A percentile compares a stretch with the other conserved stretches of the same genome.
Conservation (phyloP, 495 filamentous ascomycete genomes). For the Penicillium ochrochloron region DNA sequence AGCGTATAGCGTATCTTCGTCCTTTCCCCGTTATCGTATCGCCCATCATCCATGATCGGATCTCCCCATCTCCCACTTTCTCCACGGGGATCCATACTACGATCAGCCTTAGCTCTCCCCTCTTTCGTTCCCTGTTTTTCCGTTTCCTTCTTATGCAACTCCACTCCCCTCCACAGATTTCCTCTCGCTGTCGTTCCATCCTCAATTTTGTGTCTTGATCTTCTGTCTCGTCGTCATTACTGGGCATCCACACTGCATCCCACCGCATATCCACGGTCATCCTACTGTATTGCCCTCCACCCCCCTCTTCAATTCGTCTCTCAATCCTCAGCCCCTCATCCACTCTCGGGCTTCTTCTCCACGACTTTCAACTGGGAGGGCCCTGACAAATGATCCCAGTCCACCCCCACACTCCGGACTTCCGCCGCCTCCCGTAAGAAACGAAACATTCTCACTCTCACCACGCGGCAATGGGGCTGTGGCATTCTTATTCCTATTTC, state of each 20-base stretch:
- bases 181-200: background rate
- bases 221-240: background rate
- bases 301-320: background rate
- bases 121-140: conserved; percentile 32
- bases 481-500: conserved; percentile 12
- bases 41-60: conserved; percentile 19
- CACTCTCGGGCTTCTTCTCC: background rate
- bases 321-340: background rate
- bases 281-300: too few species aligned
- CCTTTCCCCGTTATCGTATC: conserved; percentile 22
- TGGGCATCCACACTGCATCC: conserved; percentile 2
- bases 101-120: conserved; percentile 35
- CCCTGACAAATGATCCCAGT: conserved; percentile 39
- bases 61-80: conserved; percentile 18
- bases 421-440: conserved; percentile 39
- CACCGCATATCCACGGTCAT: background rate
- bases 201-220: conserved; percentile 17
- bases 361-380: conserved; percentile 5
- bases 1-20: background rate
- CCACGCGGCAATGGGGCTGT: conserved; percentile 13
- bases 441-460: background rate
- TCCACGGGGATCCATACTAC: conserved; percentile 33
- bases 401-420: conserved; percentile 29
- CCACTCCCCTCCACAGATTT: conserved; percentile 20
- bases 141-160: conserved; percentile 28